Evolutionary conservation across 768 basidiomycete species (phyloP).

Genomic region (Erythrobasidium yunnanense): DNA sequence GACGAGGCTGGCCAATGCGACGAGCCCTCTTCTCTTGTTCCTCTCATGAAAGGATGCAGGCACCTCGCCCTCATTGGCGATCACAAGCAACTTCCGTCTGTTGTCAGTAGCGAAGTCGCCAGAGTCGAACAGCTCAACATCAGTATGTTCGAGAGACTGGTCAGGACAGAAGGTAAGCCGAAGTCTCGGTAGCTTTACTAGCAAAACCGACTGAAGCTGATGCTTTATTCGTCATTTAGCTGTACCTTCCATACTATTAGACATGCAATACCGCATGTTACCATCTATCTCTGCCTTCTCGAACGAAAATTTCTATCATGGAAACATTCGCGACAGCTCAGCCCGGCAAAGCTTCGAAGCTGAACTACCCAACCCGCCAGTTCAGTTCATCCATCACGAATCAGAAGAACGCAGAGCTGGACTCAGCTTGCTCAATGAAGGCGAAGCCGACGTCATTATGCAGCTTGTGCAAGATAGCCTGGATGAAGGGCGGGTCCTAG

Average conservation of each 20-base stretch:
- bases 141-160: slow-evolving; percentile 79
- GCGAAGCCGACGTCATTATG: slow-evolving; percentile 69
- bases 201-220: too few relatives aligned
- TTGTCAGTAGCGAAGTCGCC: slow-evolving; percentile 55
- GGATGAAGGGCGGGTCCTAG: slow-evolving; percentile 58
- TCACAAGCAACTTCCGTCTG: slow-evolving; percentile 68
- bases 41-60: slow-evolving; percentile 79
- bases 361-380: slow-evolving; percentile 43
- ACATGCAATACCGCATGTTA: slow-evolving; percentile 94
- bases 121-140: slow-evolving; percentile 59
- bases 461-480: slow-evolving; percentile 68
- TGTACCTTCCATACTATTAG: slow-evolving; percentile 81
- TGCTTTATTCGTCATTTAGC: too few relatives aligned
- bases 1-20: slow-evolving; percentile 97
- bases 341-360: slow-evolving; percentile 1
- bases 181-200: too few relatives aligned
- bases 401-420: slow-evolving; percentile 58
- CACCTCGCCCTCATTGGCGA: slow-evolving; percentile 90
- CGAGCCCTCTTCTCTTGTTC: slow-evolving; percentile 80
- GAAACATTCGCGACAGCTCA: slow-evolving; percentile 4
- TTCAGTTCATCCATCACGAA: slow-evolving; percentile 72
- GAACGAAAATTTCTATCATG: slow-evolving; percentile 62
- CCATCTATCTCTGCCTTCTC: slow-evolving; percentile 81
- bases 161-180: slow-evolving; percentile 63
- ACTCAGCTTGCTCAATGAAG: slow-evolving; percentile 63